A percentile compares a stretch with the other conserved stretches of the same genome.
Evolutionary conservation across 2,329 filamentous ascomycete genomes (phyloP).

Genomic region (Clarireedia hainanense): DNA sequence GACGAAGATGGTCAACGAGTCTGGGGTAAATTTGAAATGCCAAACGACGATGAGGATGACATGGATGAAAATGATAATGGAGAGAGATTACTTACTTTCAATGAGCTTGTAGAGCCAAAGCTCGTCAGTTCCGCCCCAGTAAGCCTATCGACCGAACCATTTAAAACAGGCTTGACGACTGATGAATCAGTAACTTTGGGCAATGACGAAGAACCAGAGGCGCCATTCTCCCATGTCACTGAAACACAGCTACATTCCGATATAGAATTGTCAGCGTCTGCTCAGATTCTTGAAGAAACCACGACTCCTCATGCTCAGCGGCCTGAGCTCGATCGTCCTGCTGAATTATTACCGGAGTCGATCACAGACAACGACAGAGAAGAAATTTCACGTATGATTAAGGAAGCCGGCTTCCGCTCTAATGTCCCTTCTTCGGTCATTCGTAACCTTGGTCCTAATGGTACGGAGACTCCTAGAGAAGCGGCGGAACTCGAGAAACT

Average conservation of each 20-base stretch:
- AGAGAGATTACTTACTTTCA: conserved; percentile 49
- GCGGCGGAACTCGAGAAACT: conserved; percentile 18
- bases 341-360: conserved; percentile 23
- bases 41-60: conserved; percentile 51
- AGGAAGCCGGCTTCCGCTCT: conserved; percentile 40
- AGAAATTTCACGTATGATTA: conserved; percentile 38
- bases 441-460: conserved; percentile 22
- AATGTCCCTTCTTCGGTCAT: conserved; percentile 34
- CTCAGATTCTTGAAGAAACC: not conserved
- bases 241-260: conserved; percentile 22
- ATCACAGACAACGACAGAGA: conserved; percentile 24
- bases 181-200: conserved; percentile 4
- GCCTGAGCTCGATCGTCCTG: not conserved
- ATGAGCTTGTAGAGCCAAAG: conserved; percentile 60
- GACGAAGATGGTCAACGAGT: conserved; percentile 64
- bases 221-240: conserved; percentile 22
- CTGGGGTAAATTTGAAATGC: conserved; percentile 73
- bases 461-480: conserved; percentile 21
- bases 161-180: conserved; percentile 1
- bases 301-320: not conserved
- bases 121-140: conserved; percentile 43
- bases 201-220: conserved; percentile 10
- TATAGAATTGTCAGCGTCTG: not conserved
- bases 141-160: conserved; percentile 14
- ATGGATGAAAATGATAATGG: conserved; percentile 50